Conservation (phyloP, 2,329 filamentous ascomycete species). For the Alternaria tenuissima region DNA sequence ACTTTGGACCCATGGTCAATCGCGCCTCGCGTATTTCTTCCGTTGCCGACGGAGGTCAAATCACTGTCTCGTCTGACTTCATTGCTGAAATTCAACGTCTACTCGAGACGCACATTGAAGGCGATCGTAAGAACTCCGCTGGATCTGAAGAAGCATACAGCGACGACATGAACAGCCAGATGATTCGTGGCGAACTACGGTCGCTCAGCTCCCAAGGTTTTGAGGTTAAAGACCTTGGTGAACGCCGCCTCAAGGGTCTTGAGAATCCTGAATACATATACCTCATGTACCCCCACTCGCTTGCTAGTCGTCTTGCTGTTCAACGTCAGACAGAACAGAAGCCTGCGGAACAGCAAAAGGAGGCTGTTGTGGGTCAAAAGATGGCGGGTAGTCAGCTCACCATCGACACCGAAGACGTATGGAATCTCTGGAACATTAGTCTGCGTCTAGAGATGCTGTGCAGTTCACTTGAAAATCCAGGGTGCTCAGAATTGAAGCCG, state of each 20-base stretch:
- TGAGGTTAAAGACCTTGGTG: constrained; percentile 94
- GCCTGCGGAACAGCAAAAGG: constrained; percentile 33
- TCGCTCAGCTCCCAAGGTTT: constrained; percentile 91
- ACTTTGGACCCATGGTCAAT: constrained; percentile 99
- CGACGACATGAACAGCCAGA: constrained; percentile 75
- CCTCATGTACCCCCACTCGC: constrained; percentile 89
- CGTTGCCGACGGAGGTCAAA: constrained; percentile 95
- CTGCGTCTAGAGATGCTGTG: constrained; percentile 93
- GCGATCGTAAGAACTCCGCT: constrained; percentile 72
- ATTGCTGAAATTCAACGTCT: constrained; percentile 94
- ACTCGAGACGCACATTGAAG: constrained; percentile 86
- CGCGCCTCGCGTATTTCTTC: constrained; percentile 92
- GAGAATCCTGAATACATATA: constrained; percentile 98
- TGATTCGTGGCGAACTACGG: constrained; percentile 86
- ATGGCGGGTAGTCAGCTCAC: constrained; percentile 71
- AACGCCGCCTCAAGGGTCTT: constrained; percentile 93
- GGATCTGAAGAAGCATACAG: constrained; percentile 78
- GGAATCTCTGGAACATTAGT: constrained; percentile 88
- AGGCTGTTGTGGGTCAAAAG: constrained; percentile 67
- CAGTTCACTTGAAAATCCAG: constrained; percentile 79
- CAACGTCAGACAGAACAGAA: constrained; percentile 64
- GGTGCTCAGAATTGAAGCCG: constrained; percentile 70
- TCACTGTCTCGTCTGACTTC: constrained; percentile 95
- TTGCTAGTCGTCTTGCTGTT: constrained; percentile 79
- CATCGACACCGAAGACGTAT: constrained; percentile 85